These are phyloP conservation scores for Graphilbum sp. DNA, from an alignment of 2,329 filamentous ascomycete species.

Conservation along the genomic window DNA sequence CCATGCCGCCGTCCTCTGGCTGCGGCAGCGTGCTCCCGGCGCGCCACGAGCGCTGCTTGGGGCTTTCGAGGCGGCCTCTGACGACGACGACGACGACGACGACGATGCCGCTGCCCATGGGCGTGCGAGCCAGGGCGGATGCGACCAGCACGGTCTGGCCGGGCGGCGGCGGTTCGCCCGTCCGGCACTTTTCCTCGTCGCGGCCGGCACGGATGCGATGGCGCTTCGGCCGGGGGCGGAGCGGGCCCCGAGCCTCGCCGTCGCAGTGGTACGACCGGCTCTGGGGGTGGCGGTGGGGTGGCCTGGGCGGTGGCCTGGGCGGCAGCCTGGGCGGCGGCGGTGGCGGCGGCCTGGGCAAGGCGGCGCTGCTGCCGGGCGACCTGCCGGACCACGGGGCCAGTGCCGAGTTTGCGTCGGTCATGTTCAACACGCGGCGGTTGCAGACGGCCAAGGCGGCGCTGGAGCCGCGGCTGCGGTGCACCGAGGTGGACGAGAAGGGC, in stretches of 20 bases:
- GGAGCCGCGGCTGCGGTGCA: constrained; percentile 77
- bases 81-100: too few species aligned
- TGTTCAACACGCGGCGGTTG: constrained; percentile 40
- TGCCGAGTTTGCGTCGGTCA: constrained; percentile 11
- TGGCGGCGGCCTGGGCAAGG: constrained; percentile 19
- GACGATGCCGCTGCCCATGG: too few species aligned
- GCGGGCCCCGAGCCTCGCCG: neutral
- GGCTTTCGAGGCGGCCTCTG: too few species aligned
- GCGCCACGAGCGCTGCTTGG: too few species aligned
- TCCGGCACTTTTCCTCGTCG: constrained; percentile 5
- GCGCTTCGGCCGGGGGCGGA: neutral
- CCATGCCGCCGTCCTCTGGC: constrained; percentile 19
- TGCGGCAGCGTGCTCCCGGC: neutral
- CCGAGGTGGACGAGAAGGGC: constrained; percentile 84
- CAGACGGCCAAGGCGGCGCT: constrained; percentile 62
- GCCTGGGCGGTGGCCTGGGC: neutral
- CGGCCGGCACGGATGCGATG: constrained; percentile 1
- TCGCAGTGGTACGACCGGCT: constrained; percentile 29
- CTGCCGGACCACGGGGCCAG: constrained; percentile 30
- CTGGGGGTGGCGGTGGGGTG: constrained; percentile 20
- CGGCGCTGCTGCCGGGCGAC: constrained; percentile 37
- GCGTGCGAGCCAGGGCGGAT: too few species aligned
- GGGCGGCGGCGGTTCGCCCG: neutral
- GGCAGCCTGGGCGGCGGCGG: neutral
- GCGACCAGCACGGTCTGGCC: too few species aligned